Percentiles rank a stretch among this genome's conserved stretches.
phyloP scores from a whole-genome alignment of 2,329 filamentous ascomycete species.

The Bipolaris zeicola region DNA sequence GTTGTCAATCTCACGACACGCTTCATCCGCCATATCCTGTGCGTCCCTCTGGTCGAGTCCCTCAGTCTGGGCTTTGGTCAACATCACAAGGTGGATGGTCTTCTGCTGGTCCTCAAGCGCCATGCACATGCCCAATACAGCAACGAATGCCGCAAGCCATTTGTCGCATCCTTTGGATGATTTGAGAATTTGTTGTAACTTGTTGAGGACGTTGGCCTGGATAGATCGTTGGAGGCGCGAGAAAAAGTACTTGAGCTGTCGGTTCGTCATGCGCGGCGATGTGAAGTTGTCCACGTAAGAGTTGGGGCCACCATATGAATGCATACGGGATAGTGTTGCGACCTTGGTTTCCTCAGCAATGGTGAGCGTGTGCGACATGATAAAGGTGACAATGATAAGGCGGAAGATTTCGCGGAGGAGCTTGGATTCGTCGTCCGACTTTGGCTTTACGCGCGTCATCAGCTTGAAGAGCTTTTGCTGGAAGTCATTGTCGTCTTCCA shows the following conservation, averaged over 20 bases:
- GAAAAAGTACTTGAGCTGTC: constrained; percentile 59
- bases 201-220: constrained; percentile 52
- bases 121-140: constrained; percentile 56
- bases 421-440: constrained; percentile 49
- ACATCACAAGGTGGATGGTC: constrained; percentile 53
- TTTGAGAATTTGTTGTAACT: constrained; percentile 55
- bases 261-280: constrained; percentile 55
- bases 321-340: constrained; percentile 47
- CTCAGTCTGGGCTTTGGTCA: constrained; percentile 45
- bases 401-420: constrained; percentile 53
- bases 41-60: constrained; percentile 32
- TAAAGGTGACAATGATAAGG: constrained; percentile 55
- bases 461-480: constrained; percentile 50
- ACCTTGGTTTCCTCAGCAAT: constrained; percentile 50
- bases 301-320: constrained; percentile 40
- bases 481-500: constrained; percentile 54
- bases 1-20: constrained; percentile 53
- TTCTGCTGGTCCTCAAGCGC: constrained; percentile 56
- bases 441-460: constrained; percentile 48
- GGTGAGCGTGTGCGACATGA: constrained; percentile 56
- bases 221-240: constrained; percentile 50
- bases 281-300: constrained; percentile 41
- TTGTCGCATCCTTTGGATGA: constrained; percentile 51
- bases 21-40: constrained; percentile 45
- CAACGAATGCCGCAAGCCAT: constrained; percentile 55